Percentiles rank a stretch among this genome's conserved stretches.
phyloP scores from a whole-genome alignment of 495 filamentous ascomycete genomes.

The Monascus purpureus region DNA sequence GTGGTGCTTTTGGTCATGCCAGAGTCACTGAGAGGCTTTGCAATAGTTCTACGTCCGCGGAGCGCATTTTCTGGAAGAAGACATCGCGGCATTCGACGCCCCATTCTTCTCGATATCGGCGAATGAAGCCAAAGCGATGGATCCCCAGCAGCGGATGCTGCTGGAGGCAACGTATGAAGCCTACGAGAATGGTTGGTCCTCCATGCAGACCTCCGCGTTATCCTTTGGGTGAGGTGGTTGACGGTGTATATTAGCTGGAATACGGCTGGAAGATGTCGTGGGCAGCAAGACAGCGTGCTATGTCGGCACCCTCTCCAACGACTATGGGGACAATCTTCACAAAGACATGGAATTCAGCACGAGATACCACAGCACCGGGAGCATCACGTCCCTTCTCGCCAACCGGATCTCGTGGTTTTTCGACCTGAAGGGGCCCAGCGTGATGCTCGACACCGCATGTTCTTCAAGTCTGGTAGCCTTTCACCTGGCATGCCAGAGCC shows the following conservation, averaged over 20 bases:
- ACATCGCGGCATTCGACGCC: constrained; percentile 29
- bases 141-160: constrained; percentile 25
- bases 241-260: no score
- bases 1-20: neutral
- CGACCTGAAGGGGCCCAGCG: constrained; percentile 24
- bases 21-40: neutral
- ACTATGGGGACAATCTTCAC: constrained; percentile 24
- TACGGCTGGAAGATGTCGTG: constrained; percentile 23
- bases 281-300: constrained; percentile 33
- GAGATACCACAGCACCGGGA: constrained; percentile 26
- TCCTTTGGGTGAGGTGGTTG: no score
- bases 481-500: constrained; percentile 22
- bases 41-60: constrained; percentile 6
- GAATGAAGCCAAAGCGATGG: constrained; percentile 31
- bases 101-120: constrained; percentile 41
- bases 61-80: constrained; percentile 25
- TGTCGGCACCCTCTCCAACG: constrained; percentile 29
- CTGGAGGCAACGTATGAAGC: constrained; percentile 44
- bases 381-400: constrained; percentile 24
- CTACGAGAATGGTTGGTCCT: no score
- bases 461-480: constrained; percentile 24
- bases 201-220: no score
- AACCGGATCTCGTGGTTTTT: constrained; percentile 29
- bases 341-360: constrained; percentile 19
- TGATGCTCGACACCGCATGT: constrained; percentile 31